Base-by-base conservation (phyloP, 2,329 filamentous ascomycete genomes). In the Aspergillus latus region DNA sequence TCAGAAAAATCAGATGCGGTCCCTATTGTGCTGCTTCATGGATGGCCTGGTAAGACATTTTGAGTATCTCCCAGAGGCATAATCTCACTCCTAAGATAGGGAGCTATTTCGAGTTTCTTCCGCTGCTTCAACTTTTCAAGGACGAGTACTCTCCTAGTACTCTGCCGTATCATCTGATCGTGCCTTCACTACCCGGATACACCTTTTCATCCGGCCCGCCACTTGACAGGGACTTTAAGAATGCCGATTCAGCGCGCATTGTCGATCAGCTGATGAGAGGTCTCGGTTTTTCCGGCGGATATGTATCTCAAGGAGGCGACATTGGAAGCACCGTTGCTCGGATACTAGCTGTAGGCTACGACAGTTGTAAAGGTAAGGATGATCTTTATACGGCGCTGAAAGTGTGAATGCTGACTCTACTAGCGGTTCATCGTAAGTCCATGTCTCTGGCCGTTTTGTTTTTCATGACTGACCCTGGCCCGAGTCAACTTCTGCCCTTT, bases 1-100 rank as follows among this genome's bases (percentile, higher is more conserved):
- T 82, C 79, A 0, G 61, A 73, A 53, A 78, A 73, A 10, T 47
- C 69, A 8, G 72, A 78, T 62, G 80, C 80, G 0, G 71, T 80
- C 9, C 80, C 81, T 0, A 61, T 82, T 26, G 59, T 75, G 2
- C 63, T 80, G 8, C 67, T 78, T 13, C 79, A 74, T 53, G 71
- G 71, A 44, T 74, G 71, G 71, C 71, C 71, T 39, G 69, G 69
- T 68, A 62, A 48, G 49, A 2, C 13, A 21, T 7, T 15, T 9
- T 5, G 1, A 2, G 16, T 7, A 16, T 13, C 13, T 1, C 28
- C 10, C 10, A 8, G 13, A 44, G 21, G 21, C 13, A 15, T 7
- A 21, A 39, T n/a, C 28, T 36, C 7, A 37, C 26, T 8, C 15
- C 15, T 29, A 11, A 16, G 7, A 3, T 30, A 70, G 71, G 71